A percentile compares a stretch with the other conserved stretches of the same genome.
Conservation (phyloP, 768 basidiomycete species). For the Pseudohyphozyma bogoriensis region DNA sequence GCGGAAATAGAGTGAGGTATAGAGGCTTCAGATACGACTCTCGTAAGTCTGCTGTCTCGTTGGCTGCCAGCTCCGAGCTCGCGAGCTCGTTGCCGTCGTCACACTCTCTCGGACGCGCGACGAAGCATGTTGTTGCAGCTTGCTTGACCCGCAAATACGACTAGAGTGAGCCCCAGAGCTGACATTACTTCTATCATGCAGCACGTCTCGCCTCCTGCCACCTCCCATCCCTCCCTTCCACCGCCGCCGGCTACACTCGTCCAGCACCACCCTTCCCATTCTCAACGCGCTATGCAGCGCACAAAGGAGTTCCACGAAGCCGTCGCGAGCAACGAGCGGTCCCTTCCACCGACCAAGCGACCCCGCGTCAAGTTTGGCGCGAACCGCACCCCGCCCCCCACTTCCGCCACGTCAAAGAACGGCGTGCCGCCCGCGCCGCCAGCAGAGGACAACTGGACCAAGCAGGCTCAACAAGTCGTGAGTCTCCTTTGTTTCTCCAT, state of each 20-base stretch:
- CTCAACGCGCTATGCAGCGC: too few relatives aligned
- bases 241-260: neutral
- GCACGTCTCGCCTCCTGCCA: neutral
- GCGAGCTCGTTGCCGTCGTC: too few relatives aligned
- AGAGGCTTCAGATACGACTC: too few relatives aligned
- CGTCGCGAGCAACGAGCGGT: neutral
- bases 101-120: too few relatives aligned
- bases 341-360: constrained; percentile 5
- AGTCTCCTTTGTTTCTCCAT: neutral
- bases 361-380: constrained; percentile 11
- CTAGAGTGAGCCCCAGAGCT: neutral
- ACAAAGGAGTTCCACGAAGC: neutral
- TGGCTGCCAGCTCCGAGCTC: too few relatives aligned
- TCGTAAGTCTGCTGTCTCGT: too few relatives aligned
- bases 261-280: too few relatives aligned
- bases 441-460: constrained; percentile 15
- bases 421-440: neutral
- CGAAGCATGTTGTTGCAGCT: too few relatives aligned
- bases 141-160: too few relatives aligned
- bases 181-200: too few relatives aligned
- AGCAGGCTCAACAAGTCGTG: constrained; percentile 25
- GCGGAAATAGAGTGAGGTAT: too few relatives aligned
- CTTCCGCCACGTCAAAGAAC: neutral
- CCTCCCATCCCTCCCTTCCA: neutral
- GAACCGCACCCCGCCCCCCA: neutral